Conservation (phyloP, 139 green algal species). For the Desmodesmus armatus region DNA sequence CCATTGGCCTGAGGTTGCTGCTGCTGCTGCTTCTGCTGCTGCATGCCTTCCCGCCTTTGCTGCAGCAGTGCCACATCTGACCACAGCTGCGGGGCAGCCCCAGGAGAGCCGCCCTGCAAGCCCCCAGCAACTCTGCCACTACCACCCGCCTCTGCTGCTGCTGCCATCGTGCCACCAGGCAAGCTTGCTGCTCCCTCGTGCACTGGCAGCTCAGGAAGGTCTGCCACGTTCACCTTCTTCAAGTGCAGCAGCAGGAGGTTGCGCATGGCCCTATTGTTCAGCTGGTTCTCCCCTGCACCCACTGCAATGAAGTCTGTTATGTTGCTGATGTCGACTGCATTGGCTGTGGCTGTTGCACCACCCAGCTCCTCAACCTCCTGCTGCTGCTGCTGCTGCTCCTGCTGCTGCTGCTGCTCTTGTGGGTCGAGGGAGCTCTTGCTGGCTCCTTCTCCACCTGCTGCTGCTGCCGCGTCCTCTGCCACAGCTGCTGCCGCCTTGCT, state of each 20-base stretch:
- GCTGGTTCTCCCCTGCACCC: conserved; percentile 34
- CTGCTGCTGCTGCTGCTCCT: conserved; percentile 25
- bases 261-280: conserved; percentile 45
- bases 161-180: too few relatives aligned
- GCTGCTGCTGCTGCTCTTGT: conserved; percentile 28
- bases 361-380: conserved; percentile 29
- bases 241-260: conserved; percentile 56
- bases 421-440: not conserved
- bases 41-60: conserved; percentile 14
- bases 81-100: not conserved
- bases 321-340: conserved; percentile 31
- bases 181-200: conserved; percentile 4
- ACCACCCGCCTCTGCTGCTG: conserved; percentile 9
- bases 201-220: conserved; percentile 2
- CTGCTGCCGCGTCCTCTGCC: conserved; percentile 2
- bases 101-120: not conserved
- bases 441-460: conserved; percentile 7
- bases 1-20: not conserved
- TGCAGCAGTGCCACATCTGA: conserved; percentile 15
- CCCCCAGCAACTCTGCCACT: not conserved
- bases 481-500: not conserved
- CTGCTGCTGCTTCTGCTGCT: conserved; percentile 30
- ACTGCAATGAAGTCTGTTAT: conserved; percentile 31
- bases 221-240: conserved; percentile 27
- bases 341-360: conserved; percentile 13